These are phyloP conservation scores for Sphaerostilbella broomeana DNA, from an alignment of 2,329 filamentous ascomycete genomes.

Conservation along the genomic window DNA sequence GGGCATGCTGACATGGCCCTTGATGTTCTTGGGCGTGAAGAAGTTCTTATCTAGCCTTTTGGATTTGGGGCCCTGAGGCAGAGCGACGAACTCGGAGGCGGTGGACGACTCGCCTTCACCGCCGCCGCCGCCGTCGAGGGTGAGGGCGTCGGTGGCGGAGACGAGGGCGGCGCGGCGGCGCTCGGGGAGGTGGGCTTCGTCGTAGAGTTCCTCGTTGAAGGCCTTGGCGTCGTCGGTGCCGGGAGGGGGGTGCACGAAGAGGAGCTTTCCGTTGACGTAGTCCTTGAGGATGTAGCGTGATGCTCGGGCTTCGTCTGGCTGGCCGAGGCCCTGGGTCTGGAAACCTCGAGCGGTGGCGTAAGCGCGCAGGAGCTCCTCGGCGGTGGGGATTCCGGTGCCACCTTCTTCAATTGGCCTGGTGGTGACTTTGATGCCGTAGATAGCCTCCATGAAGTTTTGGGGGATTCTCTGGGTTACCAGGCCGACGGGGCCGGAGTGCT, in stretches of 20 bases:
- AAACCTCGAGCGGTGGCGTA: conserved; percentile 89
- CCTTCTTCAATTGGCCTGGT: conserved; percentile 82
- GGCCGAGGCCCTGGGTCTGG: conserved; percentile 78
- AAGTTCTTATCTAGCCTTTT: conserved; percentile 79
- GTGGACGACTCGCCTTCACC: conserved; percentile 26
- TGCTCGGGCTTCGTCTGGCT: conserved; percentile 88
- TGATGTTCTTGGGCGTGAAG: conserved; percentile 61
- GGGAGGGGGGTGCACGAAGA: conserved; percentile 86
- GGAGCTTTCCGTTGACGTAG: conserved; percentile 91
- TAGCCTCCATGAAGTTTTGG: conserved; percentile 78
- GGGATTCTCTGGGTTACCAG: conserved; percentile 83
- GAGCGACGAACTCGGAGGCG: conserved; percentile 42
- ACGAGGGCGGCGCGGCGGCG: conserved; percentile 66
- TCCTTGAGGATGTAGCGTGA: conserved; percentile 89
- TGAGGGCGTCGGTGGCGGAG: conserved; percentile 40
- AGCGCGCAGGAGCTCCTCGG: conserved; percentile 74
- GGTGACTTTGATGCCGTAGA: conserved; percentile 87
- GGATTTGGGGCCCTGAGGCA: conserved; percentile 64
- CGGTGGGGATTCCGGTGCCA: conserved; percentile 78
- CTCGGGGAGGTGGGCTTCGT: conserved; percentile 70
- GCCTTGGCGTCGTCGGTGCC: conserved; percentile 60
- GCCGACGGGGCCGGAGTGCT: conserved; percentile 79
- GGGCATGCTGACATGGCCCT: conserved; percentile 66
- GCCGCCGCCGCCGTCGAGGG: conserved; percentile 32
- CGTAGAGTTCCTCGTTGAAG: conserved; percentile 89